Conservation (phyloP, 2,329 filamentous ascomycete genomes). For the Colletotrichum cereale region DNA sequence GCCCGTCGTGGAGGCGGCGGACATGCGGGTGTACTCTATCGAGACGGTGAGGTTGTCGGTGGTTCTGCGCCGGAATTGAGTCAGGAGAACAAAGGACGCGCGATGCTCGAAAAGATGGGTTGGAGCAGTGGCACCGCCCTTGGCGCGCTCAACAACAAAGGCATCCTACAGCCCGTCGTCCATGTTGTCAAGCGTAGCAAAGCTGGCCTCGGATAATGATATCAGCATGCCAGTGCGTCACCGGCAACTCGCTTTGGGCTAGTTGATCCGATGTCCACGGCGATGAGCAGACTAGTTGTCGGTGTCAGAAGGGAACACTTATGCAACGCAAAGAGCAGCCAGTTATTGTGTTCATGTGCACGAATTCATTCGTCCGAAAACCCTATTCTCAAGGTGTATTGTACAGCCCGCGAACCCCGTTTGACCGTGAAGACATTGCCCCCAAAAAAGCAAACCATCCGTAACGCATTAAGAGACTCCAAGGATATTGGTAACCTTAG, state of each 20-base stretch:
- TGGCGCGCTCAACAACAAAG: conserved; percentile 85
- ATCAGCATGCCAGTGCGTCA: accelerated
- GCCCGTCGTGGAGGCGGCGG: conserved; percentile 40
- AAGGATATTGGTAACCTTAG: conserved; percentile 57
- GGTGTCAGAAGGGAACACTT: not conserved
- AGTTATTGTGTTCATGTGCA: conserved; percentile 62
- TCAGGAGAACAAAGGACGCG: conserved; percentile 83
- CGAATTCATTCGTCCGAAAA: conserved; percentile 72
- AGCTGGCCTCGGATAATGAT: conserved; percentile 78
- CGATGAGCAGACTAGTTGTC: accelerated
- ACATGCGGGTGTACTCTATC: conserved; percentile 68
- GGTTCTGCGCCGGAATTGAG: conserved; percentile 87
- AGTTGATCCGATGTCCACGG: too few relatives aligned
- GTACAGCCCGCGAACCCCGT: conserved; percentile 79
- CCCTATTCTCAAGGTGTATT: conserved; percentile 75
- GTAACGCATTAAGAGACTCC: conserved; percentile 80
- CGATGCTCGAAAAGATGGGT: conserved; percentile 97
- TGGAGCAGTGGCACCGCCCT: conserved; percentile 90
- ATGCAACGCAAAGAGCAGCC: accelerated
- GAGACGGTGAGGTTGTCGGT: conserved; percentile 90
- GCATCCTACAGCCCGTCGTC: conserved; percentile 86
- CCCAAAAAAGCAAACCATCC: conserved; percentile 76
- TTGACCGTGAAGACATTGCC: conserved; percentile 79
- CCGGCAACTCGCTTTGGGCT: too few relatives aligned
- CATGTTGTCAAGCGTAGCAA: conserved; percentile 90